Evolutionary conservation across 2,329 filamentous ascomycete genomes (phyloP).

Genomic region (Xylaria arbuscula): DNA sequence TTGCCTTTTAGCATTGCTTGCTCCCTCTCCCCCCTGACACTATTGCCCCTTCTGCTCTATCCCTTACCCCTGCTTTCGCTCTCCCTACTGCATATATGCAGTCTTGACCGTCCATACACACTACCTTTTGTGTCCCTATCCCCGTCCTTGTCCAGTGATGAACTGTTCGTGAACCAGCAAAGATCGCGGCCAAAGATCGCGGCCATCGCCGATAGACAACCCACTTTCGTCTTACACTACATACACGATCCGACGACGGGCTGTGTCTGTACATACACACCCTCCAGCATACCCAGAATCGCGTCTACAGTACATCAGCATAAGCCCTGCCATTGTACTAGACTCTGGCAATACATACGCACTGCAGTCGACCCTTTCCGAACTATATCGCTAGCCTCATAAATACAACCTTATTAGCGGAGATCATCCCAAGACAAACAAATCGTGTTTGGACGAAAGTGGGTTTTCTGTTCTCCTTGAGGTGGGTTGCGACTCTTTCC

Average conservation of each 20-base stretch:
- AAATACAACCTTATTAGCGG: slow-evolving; percentile 9
- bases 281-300: neutral
- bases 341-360: neutral
- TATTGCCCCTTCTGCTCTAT: neutral
- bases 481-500: slow-evolving; percentile 20
- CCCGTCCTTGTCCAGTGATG: slow-evolving; percentile 12
- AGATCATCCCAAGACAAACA: slow-evolving; percentile 4
- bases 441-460: slow-evolving; percentile 4
- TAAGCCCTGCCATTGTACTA: neutral
- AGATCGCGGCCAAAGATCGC: slow-evolving; percentile 40
- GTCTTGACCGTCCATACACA: neutral
- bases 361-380: slow-evolving; percentile 8
- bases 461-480: slow-evolving; percentile 10
- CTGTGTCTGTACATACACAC: slow-evolving; percentile 13
- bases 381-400: neutral
- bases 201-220: slow-evolving; percentile 39
- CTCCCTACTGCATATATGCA: slow-evolving; percentile 18
- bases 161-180: slow-evolving; percentile 27
- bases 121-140: neutral
- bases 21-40: neutral
- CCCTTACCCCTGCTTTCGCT: slow-evolving; percentile 23
- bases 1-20: slow-evolving; percentile 11
- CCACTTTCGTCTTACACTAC: slow-evolving; percentile 11
- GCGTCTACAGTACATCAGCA: slow-evolving; percentile 3
- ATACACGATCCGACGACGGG: slow-evolving; percentile 19